Evolutionary conservation across 2,329 filamentous ascomycete genomes (phyloP).

Genomic region (Diplodia scrobiculata): DNA sequence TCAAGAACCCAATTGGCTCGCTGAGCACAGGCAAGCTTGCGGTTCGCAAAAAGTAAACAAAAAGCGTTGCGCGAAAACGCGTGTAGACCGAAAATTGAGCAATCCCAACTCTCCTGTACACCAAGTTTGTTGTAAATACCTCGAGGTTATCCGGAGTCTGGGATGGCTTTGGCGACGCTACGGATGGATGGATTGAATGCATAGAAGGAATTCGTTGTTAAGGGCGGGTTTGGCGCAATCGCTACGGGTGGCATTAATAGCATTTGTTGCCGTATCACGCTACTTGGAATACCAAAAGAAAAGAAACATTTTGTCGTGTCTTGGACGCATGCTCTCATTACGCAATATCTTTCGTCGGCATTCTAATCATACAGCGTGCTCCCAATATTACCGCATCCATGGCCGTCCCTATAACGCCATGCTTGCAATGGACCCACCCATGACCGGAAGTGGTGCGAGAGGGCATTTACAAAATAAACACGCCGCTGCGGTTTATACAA

Average conservation of each 20-base stretch:
- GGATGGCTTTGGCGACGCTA: constrained; percentile 18
- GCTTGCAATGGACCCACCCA: constrained; percentile 39
- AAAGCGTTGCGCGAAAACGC: constrained; percentile 8
- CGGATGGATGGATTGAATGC: constrained; percentile 20
- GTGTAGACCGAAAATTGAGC: not conserved
- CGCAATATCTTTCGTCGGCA: constrained; percentile 28
- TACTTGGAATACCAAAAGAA: constrained; percentile 12
- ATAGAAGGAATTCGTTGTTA: constrained; percentile 24
- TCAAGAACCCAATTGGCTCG: constrained; percentile 2
- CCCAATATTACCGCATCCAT: constrained; percentile 24
- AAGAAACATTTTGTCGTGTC: constrained; percentile 3
- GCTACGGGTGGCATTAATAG: not conserved
- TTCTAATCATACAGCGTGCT: constrained; percentile 28
- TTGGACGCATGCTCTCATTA: constrained; percentile 29
- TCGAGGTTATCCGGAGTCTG: constrained; percentile 22
- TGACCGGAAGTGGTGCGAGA: constrained; percentile 16
- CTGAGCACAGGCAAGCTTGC: not conserved
- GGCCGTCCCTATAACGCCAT: constrained; percentile 39
- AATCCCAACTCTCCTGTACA: constrained; percentile 25
- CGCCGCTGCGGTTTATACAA: constrained; percentile 28
- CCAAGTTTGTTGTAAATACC: constrained; percentile 27
- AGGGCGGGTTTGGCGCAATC: constrained; percentile 6
- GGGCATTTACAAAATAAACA: constrained; percentile 30
- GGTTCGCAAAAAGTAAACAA: not conserved
- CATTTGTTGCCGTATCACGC: constrained; percentile 6